Conservation (phyloP, 345 rosid species). For the Eucalyptus grandis region DNA sequence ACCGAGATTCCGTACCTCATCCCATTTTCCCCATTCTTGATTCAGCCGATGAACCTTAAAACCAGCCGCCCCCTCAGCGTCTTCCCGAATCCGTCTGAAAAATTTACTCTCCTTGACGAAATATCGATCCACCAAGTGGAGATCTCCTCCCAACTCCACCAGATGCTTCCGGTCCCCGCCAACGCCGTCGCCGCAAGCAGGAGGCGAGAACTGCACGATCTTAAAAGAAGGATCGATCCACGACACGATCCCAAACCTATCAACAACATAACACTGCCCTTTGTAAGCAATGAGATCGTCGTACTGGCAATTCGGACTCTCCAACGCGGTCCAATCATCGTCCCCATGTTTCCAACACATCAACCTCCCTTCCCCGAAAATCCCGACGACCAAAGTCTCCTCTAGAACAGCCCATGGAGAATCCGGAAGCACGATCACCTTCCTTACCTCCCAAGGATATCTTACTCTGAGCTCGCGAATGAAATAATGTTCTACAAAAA, state of each 20-base stretch:
- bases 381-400: background rate
- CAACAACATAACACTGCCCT: constrained; percentile 2
- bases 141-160: background rate
- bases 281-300: background rate
- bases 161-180: background rate
- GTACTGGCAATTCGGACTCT: background rate
- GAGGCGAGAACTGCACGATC: background rate
- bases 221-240: constrained; percentile 1
- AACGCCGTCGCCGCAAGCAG: background rate
- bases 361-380: background rate
- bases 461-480: background rate
- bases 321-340: background rate
- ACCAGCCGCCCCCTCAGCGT: background rate
- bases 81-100: background rate
- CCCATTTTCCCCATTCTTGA: constrained; percentile 20
- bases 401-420: background rate
- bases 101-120: background rate
- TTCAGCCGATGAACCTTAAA: constrained; percentile 26
- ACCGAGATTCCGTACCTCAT: constrained; percentile 8
- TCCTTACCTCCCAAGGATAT: background rate
- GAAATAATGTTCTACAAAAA: background rate
- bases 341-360: background rate
- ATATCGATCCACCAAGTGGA: background rate
- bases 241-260: background rate
- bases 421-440: background rate